phyloP scores from a whole-genome alignment of 805 yeast species.

The Wickerhamiella occidentalis region DNA sequence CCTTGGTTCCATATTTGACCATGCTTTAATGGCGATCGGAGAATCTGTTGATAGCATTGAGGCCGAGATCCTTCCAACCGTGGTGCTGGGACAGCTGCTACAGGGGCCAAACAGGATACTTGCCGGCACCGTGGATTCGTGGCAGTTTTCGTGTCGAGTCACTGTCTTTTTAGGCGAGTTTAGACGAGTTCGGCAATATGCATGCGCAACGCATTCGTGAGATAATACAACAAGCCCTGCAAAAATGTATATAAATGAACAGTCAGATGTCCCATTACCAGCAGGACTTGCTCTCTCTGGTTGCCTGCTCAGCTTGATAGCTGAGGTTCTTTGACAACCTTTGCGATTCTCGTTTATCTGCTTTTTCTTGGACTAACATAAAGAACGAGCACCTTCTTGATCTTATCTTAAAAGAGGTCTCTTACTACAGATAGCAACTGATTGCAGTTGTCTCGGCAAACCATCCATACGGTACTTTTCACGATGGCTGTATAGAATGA shows the following conservation, averaged over 20 bases:
- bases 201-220: not conserved
- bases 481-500: not conserved
- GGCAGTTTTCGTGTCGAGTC: not conserved
- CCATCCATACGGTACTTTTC: not conserved
- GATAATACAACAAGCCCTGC: not conserved
- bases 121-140: not conserved
- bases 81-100: not conserved
- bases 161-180: not conserved
- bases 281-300: too few species aligned
- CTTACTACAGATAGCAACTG: not conserved
- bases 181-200: conserved; percentile 1
- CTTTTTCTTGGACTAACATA: too few species aligned
- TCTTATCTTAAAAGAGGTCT: too few species aligned
- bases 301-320: too few species aligned
- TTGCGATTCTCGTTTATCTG: too few species aligned
- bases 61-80: too few species aligned
- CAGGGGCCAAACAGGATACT: not conserved
- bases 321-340: too few species aligned
- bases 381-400: too few species aligned
- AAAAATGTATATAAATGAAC: not conserved
- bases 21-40: too few species aligned
- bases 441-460: not conserved
- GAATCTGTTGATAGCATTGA: too few species aligned
- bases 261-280: not conserved
- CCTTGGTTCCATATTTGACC: not conserved